These are phyloP conservation scores for Tinospora cordifolia DNA, from an alignment of 164 flowering plant genomes.

Conservation along the genomic window DNA sequence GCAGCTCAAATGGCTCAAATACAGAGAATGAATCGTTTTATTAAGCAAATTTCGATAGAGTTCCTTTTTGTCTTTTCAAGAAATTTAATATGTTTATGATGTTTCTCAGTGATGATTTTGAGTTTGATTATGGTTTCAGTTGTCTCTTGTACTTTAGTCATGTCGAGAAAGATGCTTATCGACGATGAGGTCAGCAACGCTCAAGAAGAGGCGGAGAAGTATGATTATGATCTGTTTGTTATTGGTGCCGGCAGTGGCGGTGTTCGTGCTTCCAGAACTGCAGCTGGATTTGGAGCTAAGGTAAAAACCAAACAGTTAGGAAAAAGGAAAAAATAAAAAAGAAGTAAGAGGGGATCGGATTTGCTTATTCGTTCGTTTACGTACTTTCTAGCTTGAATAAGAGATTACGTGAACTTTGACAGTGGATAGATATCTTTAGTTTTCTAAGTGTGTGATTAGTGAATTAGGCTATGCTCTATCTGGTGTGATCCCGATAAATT, in stretches of 20 bases:
- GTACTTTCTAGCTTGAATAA: too few relatives aligned
- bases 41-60: too few relatives aligned
- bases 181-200: conserved; percentile 44
- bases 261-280: conserved; percentile 81
- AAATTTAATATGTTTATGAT: not conserved
- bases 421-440: too few relatives aligned
- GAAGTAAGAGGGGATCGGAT: not conserved
- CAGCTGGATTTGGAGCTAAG: conserved; percentile 86
- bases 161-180: conserved; percentile 80
- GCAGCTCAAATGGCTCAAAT: too few relatives aligned
- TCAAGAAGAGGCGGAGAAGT: conserved; percentile 32
- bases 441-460: too few relatives aligned
- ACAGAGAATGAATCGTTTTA: too few relatives aligned
- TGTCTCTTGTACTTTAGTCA: conserved; percentile 13
- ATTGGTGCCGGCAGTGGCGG: conserved; percentile 99
- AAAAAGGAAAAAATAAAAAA: too few relatives aligned
- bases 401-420: too few relatives aligned
- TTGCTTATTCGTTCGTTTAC: too few relatives aligned
- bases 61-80: too few relatives aligned
- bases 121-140: conserved; percentile 11
- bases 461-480: too few relatives aligned
- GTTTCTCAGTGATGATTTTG: not conserved
- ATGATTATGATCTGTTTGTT: conserved; percentile 84
- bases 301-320: conserved; percentile 18
- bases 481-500: too few relatives aligned